phyloP scores from a whole-genome alignment of 2,329 filamentous ascomycete species.

The Apiospora marii region DNA sequence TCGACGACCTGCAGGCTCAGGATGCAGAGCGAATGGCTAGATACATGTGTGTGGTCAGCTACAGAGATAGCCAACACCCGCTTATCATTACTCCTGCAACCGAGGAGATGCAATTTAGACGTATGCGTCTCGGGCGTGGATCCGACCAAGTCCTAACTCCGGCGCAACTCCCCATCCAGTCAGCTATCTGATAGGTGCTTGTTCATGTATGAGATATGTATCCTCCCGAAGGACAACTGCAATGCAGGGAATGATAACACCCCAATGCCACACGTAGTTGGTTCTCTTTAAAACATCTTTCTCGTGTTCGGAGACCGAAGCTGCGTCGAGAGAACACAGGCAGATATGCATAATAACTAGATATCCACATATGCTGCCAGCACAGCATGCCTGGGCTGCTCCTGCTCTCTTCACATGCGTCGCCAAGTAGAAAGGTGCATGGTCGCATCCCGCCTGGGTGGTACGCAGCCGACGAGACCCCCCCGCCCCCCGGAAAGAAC shows the following conservation, averaged over 20 bases:
- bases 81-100: background rate
- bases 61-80: background rate
- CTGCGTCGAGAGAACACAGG: background rate
- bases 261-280: background rate
- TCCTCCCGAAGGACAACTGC: background rate
- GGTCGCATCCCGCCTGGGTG: background rate
- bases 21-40: background rate
- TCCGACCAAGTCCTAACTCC: background rate
- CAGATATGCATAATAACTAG: background rate
- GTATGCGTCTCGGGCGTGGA: background rate
- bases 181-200: background rate
- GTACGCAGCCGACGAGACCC: too few relatives aligned
- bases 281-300: too few relatives aligned
- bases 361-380: background rate
- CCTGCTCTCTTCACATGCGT: background rate
- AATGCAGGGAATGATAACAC: background rate
- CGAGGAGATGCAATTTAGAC: background rate
- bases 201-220: background rate
- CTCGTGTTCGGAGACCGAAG: background rate
- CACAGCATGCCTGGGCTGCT: background rate
- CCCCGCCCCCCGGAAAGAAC: background rate
- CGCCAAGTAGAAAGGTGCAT: background rate
- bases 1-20: background rate
- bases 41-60: too few relatives aligned
- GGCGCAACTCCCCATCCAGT: background rate